Evolutionary conservation across 371 early-diverging fungal species (phyloP).

Genomic region (Dichotomocladium elegans): DNA sequence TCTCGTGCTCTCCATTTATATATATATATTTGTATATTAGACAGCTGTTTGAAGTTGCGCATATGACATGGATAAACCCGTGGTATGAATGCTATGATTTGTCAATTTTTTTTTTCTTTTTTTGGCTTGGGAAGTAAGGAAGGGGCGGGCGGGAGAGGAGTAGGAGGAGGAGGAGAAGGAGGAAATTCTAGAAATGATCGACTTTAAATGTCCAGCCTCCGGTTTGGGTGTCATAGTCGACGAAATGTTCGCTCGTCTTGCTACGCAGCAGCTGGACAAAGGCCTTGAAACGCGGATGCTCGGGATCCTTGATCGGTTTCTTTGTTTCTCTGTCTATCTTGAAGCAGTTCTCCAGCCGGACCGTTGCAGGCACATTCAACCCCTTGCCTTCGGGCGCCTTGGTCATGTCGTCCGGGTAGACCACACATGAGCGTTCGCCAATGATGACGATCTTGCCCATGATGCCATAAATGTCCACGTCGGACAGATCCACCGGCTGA

Average conservation of each 20-base stretch:
- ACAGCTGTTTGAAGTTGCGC: too few relatives aligned
- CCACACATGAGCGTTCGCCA: constrained; percentile 60
- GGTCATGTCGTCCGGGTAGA: constrained; percentile 76
- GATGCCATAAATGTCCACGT: constrained; percentile 64
- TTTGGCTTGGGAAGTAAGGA: not conserved
- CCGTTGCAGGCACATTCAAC: constrained; percentile 84
- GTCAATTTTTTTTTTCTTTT: not conserved
- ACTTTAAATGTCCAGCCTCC: constrained; percentile 90
- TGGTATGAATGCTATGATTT: too few relatives aligned
- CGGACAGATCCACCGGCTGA: constrained; percentile 79
- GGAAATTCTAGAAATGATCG: constrained; percentile 68
- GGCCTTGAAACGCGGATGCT: constrained; percentile 65
- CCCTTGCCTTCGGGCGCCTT: constrained; percentile 85
- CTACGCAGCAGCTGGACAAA: constrained; percentile 68
- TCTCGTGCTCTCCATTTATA: too few relatives aligned
- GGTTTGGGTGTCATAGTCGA: constrained; percentile 66
- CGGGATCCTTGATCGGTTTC: constrained; percentile 59
- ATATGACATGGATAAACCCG: too few relatives aligned
- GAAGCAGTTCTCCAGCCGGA: constrained; percentile 80
- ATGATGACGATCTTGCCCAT: constrained; percentile 79
- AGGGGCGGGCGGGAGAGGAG: not conserved
- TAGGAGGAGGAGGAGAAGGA: not conserved
- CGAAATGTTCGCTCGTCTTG: constrained; percentile 70
- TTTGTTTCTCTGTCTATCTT: constrained; percentile 74
- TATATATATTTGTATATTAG: too few relatives aligned